phyloP scores from a whole-genome alignment of 1,284 basidiomycete genomes.

The Ganoderma resinaceum region DNA sequence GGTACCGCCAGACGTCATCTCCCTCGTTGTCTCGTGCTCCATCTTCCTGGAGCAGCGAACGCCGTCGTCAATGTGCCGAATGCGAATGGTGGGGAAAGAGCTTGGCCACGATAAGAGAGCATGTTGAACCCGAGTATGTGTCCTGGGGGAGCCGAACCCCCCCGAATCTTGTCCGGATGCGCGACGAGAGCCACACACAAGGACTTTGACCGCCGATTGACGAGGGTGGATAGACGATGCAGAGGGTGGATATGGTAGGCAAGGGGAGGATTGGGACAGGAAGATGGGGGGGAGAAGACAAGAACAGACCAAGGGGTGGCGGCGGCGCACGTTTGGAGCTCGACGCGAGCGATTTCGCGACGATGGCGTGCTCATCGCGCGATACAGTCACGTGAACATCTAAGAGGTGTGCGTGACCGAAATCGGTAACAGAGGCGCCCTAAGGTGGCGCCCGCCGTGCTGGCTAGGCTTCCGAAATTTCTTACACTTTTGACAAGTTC shows the following conservation, averaged over 20 bases:
- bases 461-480: too few species aligned
- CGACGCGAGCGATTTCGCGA: constrained; percentile 4
- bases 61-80: background rate
- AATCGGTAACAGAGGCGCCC: background rate
- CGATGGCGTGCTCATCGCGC: constrained; percentile 40
- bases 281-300: background rate
- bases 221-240: background rate
- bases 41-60: background rate
- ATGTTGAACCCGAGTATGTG: too few species aligned
- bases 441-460: too few species aligned
- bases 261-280: too few species aligned
- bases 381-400: constrained; percentile 25
- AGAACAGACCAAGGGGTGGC: constrained; percentile 5
- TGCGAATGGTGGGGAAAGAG: too few species aligned
- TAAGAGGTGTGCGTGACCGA: background rate
- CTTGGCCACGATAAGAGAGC: too few species aligned
- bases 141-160: too few species aligned
- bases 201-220: background rate
- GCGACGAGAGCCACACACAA: background rate
- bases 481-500: too few species aligned
- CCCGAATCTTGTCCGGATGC: too few species aligned
- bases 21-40: background rate
- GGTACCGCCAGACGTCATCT: too few species aligned
- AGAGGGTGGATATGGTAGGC: too few species aligned
- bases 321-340: background rate